Conservation (phyloP, 352 stramenopile species). For the Saprolegnia diclina region DNA sequence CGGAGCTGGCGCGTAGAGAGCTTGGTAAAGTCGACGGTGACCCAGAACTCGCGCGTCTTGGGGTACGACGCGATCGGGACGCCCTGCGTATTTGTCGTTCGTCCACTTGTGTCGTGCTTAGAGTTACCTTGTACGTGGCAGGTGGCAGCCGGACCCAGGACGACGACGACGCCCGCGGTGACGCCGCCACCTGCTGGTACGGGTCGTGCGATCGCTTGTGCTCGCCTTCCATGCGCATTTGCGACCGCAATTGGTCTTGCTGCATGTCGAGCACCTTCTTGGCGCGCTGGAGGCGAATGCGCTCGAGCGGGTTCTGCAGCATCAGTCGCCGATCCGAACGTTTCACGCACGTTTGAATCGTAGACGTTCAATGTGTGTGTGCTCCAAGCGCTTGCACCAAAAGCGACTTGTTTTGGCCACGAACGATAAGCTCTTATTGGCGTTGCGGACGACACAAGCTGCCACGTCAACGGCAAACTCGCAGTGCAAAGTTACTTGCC, state of each 20-base stretch:
- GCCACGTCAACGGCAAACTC: no score
- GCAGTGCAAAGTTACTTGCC: no score
- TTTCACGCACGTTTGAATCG: background rate
- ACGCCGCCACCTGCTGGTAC: slow-evolving; percentile 42
- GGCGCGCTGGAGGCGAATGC: slow-evolving; percentile 53
- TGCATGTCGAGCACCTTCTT: slow-evolving; percentile 48
- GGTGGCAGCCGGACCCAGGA: slow-evolving; percentile 44
- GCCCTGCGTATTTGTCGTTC: slow-evolving; percentile 29
- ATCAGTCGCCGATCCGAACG: background rate
- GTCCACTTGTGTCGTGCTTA: background rate
- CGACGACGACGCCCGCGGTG: slow-evolving; percentile 39
- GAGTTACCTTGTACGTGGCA: slow-evolving; percentile 43
- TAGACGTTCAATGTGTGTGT: no score
- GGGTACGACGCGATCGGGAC: slow-evolving; percentile 45
- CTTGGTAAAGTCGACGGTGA: slow-evolving; percentile 39
- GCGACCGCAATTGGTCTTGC: slow-evolving; percentile 53
- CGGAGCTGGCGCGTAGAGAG: slow-evolving; percentile 55
- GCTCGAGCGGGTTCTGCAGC: slow-evolving; percentile 48
- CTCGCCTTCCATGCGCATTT: slow-evolving; percentile 54
- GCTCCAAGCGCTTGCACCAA: no score
- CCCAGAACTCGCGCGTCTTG: slow-evolving; percentile 60
- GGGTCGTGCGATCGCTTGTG: slow-evolving; percentile 29
- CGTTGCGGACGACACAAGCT: no score
- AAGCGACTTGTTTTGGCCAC: no score
- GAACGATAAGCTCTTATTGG: no score